Evolutionary conservation across 352 stramenopile genomes (phyloP).

Genomic region (Globisporangium splendens): DNA sequence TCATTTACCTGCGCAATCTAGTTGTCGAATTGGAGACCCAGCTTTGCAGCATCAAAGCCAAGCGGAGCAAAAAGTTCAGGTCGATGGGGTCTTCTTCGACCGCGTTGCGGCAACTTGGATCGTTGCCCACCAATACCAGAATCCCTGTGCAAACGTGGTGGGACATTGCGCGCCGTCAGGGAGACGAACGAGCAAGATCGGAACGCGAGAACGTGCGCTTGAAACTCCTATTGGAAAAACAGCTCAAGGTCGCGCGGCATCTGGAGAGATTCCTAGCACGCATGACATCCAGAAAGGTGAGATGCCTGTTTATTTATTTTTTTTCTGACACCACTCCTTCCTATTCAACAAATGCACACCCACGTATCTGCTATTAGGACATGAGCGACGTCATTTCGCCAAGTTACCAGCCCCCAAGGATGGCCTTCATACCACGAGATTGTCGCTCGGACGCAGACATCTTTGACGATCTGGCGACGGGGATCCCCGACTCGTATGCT

Average conservation of each 20-base stretch:
- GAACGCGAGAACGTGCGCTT: slow-evolving; percentile 28
- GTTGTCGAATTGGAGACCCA: slow-evolving; percentile 31
- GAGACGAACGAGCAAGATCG: slow-evolving; percentile 11
- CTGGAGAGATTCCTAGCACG: slow-evolving; percentile 29
- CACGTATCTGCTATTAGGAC: no score
- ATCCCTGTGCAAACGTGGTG: slow-evolving; percentile 9
- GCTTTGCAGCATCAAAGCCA: slow-evolving; percentile 14
- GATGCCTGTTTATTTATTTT: not conserved
- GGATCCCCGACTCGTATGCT: no score
- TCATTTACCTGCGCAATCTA: slow-evolving; percentile 30
- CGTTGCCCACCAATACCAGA: no score
- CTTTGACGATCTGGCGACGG: not conserved
- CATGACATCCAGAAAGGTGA: slow-evolving; percentile 9
- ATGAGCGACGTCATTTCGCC: no score
- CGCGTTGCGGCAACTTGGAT: not conserved
- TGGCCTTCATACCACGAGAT: not conserved
- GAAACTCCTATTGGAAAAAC: slow-evolving; percentile 33
- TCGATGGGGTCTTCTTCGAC: not conserved
- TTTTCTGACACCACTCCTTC: no score
- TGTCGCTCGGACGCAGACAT: not conserved
- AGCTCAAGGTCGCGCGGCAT: slow-evolving; percentile 40
- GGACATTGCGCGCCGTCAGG: slow-evolving; percentile 10
- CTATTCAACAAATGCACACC: no score
- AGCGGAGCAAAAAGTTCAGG: no score
- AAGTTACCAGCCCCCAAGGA: no score